Conservation (phyloP, 1,139 yeast species). For the Zygosaccharomyces pseudobailii region DNA sequence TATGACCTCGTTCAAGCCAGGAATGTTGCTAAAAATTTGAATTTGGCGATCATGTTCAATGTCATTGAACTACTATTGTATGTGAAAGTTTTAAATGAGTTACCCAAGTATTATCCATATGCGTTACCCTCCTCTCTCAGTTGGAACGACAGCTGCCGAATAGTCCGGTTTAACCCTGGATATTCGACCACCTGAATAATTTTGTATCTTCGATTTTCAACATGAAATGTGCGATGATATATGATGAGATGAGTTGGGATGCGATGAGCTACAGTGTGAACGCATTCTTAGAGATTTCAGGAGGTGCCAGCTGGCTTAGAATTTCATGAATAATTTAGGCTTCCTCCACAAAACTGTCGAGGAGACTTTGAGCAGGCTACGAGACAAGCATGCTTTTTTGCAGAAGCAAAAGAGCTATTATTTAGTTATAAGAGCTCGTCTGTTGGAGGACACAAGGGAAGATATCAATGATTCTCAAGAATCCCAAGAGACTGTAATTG, state of each 20-base stretch:
- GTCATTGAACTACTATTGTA: no score
- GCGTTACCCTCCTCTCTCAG: no score
- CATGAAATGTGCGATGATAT: not conserved
- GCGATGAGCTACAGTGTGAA: not conserved
- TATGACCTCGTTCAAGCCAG: no score
- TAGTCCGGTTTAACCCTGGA: no score
- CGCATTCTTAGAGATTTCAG: not conserved
- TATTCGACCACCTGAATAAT: no score
- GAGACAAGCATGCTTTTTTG: constrained; percentile 28
- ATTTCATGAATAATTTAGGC: constrained; percentile 18
- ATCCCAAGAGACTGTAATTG: constrained; percentile 5
- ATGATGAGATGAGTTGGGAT: not conserved
- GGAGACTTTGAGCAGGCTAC: constrained; percentile 28
- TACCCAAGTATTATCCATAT: no score
- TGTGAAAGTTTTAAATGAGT: no score
- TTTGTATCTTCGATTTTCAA: not conserved
- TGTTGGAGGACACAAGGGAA: constrained; percentile 17
- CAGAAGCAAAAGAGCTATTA: constrained; percentile 33
- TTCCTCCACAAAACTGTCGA: constrained; percentile 26
- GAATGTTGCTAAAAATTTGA: no score
- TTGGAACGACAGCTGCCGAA: no score
- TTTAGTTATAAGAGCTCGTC: constrained; percentile 26
- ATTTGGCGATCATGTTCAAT: no score
- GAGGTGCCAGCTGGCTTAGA: not conserved
- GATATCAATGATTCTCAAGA: constrained; percentile 12